A percentile compares a stretch with the other conserved stretches of the same genome.
phyloP scores from a whole-genome alignment of 768 basidiomycete species.

The Pleurotus sapidus region DNA sequence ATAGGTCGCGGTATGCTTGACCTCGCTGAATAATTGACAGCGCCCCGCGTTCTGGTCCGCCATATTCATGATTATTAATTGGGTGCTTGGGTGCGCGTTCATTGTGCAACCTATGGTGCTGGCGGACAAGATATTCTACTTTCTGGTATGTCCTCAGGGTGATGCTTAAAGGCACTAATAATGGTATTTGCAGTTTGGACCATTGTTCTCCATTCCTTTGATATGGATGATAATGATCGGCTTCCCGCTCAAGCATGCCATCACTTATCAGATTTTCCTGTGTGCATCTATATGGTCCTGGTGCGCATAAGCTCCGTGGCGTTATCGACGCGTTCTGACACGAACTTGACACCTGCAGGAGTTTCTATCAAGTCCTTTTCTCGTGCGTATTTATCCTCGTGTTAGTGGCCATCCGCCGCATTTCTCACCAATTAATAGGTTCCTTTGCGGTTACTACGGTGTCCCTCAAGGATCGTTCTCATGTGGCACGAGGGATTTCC shows the following conservation, averaged over 20 bases:
- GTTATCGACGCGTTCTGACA: background rate
- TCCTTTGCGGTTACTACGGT: constrained; percentile 14
- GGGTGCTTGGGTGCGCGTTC: constrained; percentile 7
- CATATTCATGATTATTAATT: constrained; percentile 6
- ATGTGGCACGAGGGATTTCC: constrained; percentile 47
- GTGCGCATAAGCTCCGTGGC: background rate
- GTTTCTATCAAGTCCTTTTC: constrained; percentile 6
- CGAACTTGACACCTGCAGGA: background rate
- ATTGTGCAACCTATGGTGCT: constrained; percentile 5
- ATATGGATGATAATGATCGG: background rate
- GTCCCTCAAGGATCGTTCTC: constrained; percentile 9
- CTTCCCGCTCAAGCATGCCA: constrained; percentile 2
- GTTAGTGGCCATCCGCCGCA: background rate
- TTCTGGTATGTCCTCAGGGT: background rate
- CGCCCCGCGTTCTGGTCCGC: constrained; percentile 6
- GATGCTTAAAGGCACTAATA: background rate
- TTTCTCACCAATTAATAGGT: constrained; percentile 1
- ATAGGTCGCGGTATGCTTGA: no score
- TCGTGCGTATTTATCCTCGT: constrained; percentile 4
- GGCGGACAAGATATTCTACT: constrained; percentile 7
- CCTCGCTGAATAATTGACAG: background rate
- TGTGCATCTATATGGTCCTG: constrained; percentile 7
- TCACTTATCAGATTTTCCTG: constrained; percentile 8
- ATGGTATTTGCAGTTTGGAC: background rate
- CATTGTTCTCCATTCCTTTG: background rate